Evolutionary conservation across 805 yeast species (phyloP).

Genomic region (Nakazawaea laoshanensis): DNA sequence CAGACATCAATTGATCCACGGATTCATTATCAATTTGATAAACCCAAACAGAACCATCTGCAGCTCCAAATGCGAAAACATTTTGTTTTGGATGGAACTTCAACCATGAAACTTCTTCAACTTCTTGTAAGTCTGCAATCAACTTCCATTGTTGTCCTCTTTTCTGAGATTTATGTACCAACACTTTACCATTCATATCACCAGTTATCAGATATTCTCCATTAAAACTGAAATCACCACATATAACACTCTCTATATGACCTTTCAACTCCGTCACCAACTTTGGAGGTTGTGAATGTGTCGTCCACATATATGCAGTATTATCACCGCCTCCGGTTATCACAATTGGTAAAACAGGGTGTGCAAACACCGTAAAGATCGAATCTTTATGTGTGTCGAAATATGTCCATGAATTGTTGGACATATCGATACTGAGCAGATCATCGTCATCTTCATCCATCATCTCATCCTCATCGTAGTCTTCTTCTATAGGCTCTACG

Average conservation of each 20-base stretch:
- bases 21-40: constrained; percentile 58
- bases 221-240: constrained; percentile 76
- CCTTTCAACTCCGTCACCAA: constrained; percentile 70
- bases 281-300: constrained; percentile 78
- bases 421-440: constrained; percentile 70
- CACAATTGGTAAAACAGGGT: constrained; percentile 78
- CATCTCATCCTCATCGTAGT: constrained; percentile 28
- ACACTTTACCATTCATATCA: constrained; percentile 87
- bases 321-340: constrained; percentile 97
- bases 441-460: constrained; percentile 32
- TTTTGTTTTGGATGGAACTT: constrained; percentile 65
- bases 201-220: constrained; percentile 81
- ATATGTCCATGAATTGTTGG: constrained; percentile 82
- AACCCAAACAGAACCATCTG: constrained; percentile 92
- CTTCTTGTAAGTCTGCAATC: constrained; percentile 69
- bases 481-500: constrained; percentile 27
- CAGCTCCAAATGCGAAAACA: constrained; percentile 85
- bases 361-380: constrained; percentile 70
- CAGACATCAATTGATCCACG: constrained; percentile 66
- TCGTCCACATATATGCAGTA: constrained; percentile 84
- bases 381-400: constrained; percentile 90
- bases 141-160: constrained; percentile 81
- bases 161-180: constrained; percentile 61
- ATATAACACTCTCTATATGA: constrained; percentile 81
- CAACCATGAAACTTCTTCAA: constrained; percentile 85